Evolutionary conservation across 768 basidiomycete species (phyloP), one percentile per base, ranked within the genome.

Genomic region (Collybia nuda): DNA sequence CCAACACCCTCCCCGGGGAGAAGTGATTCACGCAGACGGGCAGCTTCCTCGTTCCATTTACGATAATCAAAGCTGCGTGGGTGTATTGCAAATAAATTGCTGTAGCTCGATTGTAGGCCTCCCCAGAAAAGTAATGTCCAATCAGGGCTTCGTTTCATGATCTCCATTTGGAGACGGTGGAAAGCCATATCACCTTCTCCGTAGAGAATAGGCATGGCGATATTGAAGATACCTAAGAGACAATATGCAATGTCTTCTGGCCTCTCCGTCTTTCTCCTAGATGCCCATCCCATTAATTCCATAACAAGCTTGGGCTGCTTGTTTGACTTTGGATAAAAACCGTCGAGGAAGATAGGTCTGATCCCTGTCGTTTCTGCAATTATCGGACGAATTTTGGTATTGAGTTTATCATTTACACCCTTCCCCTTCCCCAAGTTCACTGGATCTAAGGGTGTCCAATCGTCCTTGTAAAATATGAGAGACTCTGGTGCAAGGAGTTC

Each of bases 201-300:
- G 19, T 45, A 45, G 22, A 32, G 32, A 19, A 45, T 36, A 11
- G 44, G 44, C 44, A 45, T 45, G 18, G 32, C 17, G 44, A 45
- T 19, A 5, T 9, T 17, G 17, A 45, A 45, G 7, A 45, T 21
- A 8, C 44, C 44, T 18, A 45, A n/a, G 17, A 45, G 44, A n/a
- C 44, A 45, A 35, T 45, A 45, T 3, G 32, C 18, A 17, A 19
- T 35, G 14, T 45, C 44, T 35, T 45, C 44, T 22, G 19, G 19
- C 22, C 44, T 35, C 17, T 29, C 36, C 21, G 44, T 45, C 18
- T 11, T 35, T 36, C 44, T 45, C 44, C n/a, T 45, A 15, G 44
- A 45, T 26, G 18, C 32, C 44, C 44, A 45, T 36, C 32, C 29
- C 32, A 45, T 45, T 29, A 21, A 19, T 22, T 36, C 44, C 14